Evolutionary conservation across 2,329 filamentous ascomycete species (phyloP), one percentile per base, ranked within the genome.

Genomic region (Curvularia spicifera): DNA sequence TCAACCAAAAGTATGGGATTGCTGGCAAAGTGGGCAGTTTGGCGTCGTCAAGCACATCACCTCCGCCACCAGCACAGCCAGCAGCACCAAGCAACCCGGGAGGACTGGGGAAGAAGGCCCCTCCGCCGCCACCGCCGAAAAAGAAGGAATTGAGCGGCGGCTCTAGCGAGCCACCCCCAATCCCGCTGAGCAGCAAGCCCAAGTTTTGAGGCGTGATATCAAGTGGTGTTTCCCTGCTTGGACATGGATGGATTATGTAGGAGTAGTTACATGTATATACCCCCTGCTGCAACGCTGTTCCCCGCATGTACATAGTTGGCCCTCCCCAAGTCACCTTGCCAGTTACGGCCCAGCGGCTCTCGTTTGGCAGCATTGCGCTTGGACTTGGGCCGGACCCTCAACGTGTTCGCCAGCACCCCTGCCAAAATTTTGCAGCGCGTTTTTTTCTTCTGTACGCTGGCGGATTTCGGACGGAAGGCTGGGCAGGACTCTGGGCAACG

Each of bases 1-100:
- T 88, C 54, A 85, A 87, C 53, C 83, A 88, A 69, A 88, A 86
- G 70, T 89, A 89, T 65, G 85, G 84, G 3, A 77, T 87, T 50
- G 73, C 78, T 5, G 77, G 81, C 15, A 79, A 78, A 29, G 74
- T 85, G 48, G 83, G 82, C 61, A 78, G 76, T n/a, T 78, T 72
- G 20, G 64, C 67, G 31, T 70, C 71, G 7, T 56, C 67, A 12
- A 65, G 64, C 35, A 56, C 70, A 47, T 40, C 69, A 13, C 56
- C 71, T 13, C 62, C 71, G 33, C 61, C 67, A n/a, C 58, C 70
- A 15, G 62, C 71, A 39, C 59, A 72, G 57, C 72, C 67, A 55
- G 76, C 69, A 40, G 43, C 56, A 51, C 50, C 53, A 46, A 44
- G 43, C 9, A 67, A 66, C 59, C 54, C 74, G 61, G 70, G 69